Conservation (phyloP, 2,329 filamentous ascomycete genomes). For the Colletotrichum lupini region DNA sequence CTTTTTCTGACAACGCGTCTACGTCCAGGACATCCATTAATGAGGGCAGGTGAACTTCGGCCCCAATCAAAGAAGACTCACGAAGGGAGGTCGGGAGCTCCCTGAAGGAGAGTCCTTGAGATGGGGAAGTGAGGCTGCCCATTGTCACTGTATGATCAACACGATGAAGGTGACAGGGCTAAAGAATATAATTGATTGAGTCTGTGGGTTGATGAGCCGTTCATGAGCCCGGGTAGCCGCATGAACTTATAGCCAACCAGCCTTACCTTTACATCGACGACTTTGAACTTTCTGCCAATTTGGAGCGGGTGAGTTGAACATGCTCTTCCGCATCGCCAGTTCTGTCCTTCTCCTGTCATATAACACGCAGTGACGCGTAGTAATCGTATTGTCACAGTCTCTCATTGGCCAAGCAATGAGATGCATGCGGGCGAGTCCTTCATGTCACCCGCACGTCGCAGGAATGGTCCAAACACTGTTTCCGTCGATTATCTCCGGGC, state of each 20-base stretch:
- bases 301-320: not conserved
- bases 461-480: not conserved
- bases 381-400: not conserved
- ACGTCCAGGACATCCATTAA: not conserved
- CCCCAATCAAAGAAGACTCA: not conserved
- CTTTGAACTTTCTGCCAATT: not conserved
- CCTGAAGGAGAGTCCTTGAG: not conserved
- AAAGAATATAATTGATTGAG: not conserved
- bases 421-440: not conserved
- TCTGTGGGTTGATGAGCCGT: not conserved
- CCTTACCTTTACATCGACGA: not conserved
- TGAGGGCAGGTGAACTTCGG: not conserved
- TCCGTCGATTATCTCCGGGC: not conserved
- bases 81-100: not conserved
- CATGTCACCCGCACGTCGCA: not conserved
- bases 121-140: not conserved
- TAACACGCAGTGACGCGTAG: not conserved
- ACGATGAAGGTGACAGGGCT: not conserved
- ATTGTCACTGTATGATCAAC: not conserved
- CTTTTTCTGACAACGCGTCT: not conserved
- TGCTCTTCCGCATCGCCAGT: not conserved
- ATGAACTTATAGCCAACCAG: not conserved
- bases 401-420: not conserved
- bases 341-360: not conserved
- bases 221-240: not conserved